phyloP scores from a whole-genome alignment of 2,329 filamentous ascomycete species.

The Pseudogymnoascus sp. region DNA sequence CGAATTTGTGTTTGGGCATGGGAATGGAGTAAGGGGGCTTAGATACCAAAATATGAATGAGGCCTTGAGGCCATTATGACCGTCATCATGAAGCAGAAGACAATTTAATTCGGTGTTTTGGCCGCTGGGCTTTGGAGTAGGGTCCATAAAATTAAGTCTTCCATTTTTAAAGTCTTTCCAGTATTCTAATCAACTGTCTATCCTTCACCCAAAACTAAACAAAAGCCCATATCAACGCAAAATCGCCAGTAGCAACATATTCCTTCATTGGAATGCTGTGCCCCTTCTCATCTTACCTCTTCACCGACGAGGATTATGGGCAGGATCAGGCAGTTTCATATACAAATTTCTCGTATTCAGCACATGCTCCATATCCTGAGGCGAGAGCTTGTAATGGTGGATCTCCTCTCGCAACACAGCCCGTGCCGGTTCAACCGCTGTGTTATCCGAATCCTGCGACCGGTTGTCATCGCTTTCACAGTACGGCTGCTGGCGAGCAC shows the following conservation, averaged over 20 bases:
- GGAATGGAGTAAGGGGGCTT: neutral
- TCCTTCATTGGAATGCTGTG: too few species aligned
- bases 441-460: neutral
- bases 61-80: neutral
- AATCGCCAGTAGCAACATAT: neutral
- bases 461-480: neutral
- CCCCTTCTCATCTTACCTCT: neutral
- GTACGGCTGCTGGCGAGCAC: neutral
- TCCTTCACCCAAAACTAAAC: neutral
- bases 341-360: neutral
- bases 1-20: neutral
- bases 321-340: neutral
- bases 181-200: neutral
- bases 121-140: neutral
- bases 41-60: neutral
- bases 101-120: neutral
- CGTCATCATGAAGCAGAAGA: neutral
- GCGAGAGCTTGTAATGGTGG: neutral
- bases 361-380: neutral
- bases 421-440: neutral
- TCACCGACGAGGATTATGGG: neutral
- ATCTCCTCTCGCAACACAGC: neutral
- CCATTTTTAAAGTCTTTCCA: neutral
- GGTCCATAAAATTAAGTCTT: neutral
- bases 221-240: neutral